Evolutionary conservation across 768 basidiomycete species (phyloP).

Genomic region (Auricularia sp.): DNA sequence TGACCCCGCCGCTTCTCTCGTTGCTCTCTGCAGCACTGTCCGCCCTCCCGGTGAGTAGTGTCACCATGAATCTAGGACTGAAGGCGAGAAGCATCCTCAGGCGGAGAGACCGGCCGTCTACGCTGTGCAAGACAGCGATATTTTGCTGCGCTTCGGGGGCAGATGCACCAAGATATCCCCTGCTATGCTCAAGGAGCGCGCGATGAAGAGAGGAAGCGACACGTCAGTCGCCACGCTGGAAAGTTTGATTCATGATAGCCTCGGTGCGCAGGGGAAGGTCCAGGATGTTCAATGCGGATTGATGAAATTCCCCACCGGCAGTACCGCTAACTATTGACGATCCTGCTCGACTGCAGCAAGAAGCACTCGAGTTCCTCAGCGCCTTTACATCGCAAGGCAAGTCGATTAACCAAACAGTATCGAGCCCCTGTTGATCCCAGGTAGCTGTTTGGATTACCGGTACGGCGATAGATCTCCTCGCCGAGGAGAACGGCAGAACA

Average conservation of each 20-base stretch:
- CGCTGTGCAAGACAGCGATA: neutral
- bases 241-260: too few relatives aligned
- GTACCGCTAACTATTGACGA: neutral
- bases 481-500: neutral
- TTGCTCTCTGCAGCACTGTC: neutral
- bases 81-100: neutral
- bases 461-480: neutral
- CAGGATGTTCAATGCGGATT: too few relatives aligned
- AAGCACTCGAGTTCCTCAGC: neutral
- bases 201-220: too few relatives aligned
- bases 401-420: neutral
- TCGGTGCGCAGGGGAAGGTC: too few relatives aligned
- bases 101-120: neutral
- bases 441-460: neutral
- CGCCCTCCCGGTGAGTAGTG: neutral
- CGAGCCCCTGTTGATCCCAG: neutral
- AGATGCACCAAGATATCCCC: too few relatives aligned
- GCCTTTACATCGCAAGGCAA: neutral
- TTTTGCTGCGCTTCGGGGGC: too few relatives aligned
- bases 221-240: too few relatives aligned
- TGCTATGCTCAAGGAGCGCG: too few relatives aligned
- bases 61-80: neutral
- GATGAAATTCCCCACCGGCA: neutral
- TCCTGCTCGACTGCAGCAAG: neutral
- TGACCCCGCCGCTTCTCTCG: neutral